phyloP scores from a whole-genome alignment of 805 yeast species.

The Brettanomyces custersianus region DNA sequence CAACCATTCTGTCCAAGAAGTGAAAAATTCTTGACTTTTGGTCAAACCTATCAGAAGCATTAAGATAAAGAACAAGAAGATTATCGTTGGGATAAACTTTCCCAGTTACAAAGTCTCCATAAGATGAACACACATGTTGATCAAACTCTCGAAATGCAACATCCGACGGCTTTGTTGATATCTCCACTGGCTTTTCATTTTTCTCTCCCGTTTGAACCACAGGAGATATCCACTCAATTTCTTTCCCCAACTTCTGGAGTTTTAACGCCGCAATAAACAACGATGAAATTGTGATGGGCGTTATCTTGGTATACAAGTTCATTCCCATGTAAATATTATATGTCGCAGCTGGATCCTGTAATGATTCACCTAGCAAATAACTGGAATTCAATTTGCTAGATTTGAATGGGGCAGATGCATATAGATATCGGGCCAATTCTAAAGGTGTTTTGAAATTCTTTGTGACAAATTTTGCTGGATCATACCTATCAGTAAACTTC shows the following conservation, averaged over 20 bases:
- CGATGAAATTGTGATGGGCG: slow-evolving; percentile 28
- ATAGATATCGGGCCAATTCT: slow-evolving; percentile 19
- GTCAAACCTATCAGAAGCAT: slow-evolving; percentile 36
- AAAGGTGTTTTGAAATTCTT: slow-evolving; percentile 10
- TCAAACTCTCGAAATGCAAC: slow-evolving; percentile 52
- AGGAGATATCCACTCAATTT: slow-evolving; percentile 30
- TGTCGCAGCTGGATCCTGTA: slow-evolving; percentile 23
- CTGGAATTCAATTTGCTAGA: slow-evolving; percentile 18
- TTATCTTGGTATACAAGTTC: slow-evolving; percentile 11
- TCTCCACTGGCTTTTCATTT: neutral
- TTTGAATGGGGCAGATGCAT: slow-evolving; percentile 8
- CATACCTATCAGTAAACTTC: neutral
- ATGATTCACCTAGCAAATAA: slow-evolving; percentile 26
- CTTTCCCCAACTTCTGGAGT: slow-evolving; percentile 11
- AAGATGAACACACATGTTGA: slow-evolving; percentile 27
- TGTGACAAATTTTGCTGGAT: slow-evolving; percentile 1
- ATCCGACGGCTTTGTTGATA: slow-evolving; percentile 38
- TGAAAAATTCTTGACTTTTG: slow-evolving; percentile 41
- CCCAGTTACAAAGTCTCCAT: slow-evolving; percentile 21
- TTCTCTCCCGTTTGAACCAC: slow-evolving; percentile 8
- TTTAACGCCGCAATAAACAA: slow-evolving; percentile 40
- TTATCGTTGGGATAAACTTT: slow-evolving; percentile 35
- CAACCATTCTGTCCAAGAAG: slow-evolving; percentile 48
- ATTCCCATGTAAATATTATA: slow-evolving; percentile 19
- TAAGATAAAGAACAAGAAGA: slow-evolving; percentile 46